These are phyloP conservation scores for Xylaria longipes DNA, from an alignment of 495 filamentous ascomycete species.

Conservation along the genomic window DNA sequence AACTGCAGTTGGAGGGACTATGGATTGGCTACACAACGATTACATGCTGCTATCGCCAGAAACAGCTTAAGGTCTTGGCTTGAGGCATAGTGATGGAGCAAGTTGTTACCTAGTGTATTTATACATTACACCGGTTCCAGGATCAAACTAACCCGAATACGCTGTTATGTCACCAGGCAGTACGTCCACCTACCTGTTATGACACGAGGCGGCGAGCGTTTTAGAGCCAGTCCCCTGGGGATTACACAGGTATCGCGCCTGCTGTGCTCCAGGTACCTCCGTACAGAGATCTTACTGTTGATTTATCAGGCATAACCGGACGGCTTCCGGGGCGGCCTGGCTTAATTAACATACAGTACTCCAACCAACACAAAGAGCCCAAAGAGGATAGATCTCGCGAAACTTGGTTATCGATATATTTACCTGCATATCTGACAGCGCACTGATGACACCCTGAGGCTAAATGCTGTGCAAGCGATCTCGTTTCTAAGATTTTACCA, in stretches of 20 bases:
- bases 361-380: not conserved
- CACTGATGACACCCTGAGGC: not conserved
- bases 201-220: not conserved
- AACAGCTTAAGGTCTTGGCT: not conserved
- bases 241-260: no score
- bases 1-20: not conserved
- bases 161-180: not conserved
- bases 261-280: no score
- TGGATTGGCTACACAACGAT: not conserved
- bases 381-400: constrained; percentile 9
- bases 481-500: not conserved
- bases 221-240: not conserved
- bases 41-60: not conserved
- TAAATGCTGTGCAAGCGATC: not conserved
- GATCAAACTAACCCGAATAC: not conserved
- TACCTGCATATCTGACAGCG: constrained; percentile 5
- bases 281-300: not conserved
- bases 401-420: constrained; percentile 7
- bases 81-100: not conserved
- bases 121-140: not conserved
- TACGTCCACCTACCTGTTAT: not conserved
- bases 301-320: not conserved
- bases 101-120: not conserved
- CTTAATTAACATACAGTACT: not conserved
- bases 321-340: not conserved